Conservation (phyloP, 2,329 filamentous ascomycete genomes). For the Coleophoma eucalyptorum region DNA sequence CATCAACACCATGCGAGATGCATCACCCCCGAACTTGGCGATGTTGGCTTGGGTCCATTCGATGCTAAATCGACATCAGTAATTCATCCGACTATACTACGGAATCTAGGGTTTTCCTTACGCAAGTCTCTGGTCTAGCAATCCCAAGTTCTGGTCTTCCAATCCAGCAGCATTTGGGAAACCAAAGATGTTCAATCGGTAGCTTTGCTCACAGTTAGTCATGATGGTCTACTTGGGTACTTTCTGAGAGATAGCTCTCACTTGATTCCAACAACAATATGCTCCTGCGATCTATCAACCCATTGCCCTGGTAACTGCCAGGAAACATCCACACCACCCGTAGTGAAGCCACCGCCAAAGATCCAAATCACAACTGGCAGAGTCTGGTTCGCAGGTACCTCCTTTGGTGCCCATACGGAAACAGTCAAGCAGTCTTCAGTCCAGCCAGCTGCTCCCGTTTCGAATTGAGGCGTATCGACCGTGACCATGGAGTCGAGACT, state of each 20-base stretch:
- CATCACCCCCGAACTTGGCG: slow-evolving; percentile 30
- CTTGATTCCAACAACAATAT: slow-evolving; percentile 26
- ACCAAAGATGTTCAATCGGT: slow-evolving; percentile 29
- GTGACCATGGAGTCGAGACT: background rate
- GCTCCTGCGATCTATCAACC: slow-evolving; percentile 8
- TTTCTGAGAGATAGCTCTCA: background rate
- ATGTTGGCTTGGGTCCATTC: slow-evolving; percentile 34
- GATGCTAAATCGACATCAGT: slow-evolving; percentile 6
- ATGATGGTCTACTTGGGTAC: no score
- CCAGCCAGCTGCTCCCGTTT: background rate
- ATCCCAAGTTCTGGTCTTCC: slow-evolving; percentile 8
- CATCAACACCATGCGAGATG: slow-evolving; percentile 49
- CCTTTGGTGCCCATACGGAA: slow-evolving; percentile 18
- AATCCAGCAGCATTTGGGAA: slow-evolving; percentile 23
- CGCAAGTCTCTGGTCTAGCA: slow-evolving; percentile 25
- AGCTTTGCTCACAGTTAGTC: slow-evolving; percentile 21
- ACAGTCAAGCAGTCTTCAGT: slow-evolving; percentile 22
- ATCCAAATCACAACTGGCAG: slow-evolving; percentile 21
- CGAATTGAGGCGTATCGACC: background rate
- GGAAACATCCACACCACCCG: slow-evolving; percentile 4
- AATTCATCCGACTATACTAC: background rate
- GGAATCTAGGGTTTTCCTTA: background rate
- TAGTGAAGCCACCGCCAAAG: slow-evolving; percentile 14
- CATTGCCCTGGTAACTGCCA: slow-evolving; percentile 7
- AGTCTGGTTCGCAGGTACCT: background rate